These are phyloP conservation scores for Solanum stenotomum DNA, from an alignment of 257 asterid genomes.

Conservation along the genomic window DNA sequence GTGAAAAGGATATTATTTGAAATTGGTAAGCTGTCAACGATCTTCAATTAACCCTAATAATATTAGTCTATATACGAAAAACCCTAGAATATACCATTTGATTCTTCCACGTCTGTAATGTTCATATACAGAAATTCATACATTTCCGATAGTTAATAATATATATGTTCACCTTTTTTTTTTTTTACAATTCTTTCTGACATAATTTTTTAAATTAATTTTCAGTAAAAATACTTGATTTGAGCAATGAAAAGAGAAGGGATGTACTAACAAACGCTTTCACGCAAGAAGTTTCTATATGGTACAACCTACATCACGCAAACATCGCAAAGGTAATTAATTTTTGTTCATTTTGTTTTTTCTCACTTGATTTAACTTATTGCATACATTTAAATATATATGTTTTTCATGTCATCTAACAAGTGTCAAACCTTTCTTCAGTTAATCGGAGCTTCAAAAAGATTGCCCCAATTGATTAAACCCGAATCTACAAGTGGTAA, in stretches of 20 bases:
- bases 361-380: not conserved
- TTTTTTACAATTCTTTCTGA: not conserved
- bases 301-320: not conserved
- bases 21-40: not conserved
- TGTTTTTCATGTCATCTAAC: not conserved
- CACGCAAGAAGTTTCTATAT: constrained; percentile 3
- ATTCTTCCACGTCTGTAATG: not conserved
- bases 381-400: no score
- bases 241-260: not conserved
- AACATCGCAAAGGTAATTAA: not conserved
- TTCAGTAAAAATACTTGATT: constrained; percentile 1
- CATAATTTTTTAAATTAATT: not conserved
- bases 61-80: not conserved
- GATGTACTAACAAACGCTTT: not conserved
- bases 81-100: not conserved
- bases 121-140: not conserved
- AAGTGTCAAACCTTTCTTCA: not conserved
- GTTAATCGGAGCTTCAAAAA: constrained; percentile 9
- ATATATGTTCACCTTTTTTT: not conserved
- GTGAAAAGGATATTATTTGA: no score
- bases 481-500: not conserved
- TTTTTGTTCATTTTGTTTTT: no score
- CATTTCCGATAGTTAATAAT: not conserved
- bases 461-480: not conserved
- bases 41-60: not conserved